These are phyloP conservation scores for Apium graveolens DNA, from an alignment of 129 eudicot species.

Conservation along the genomic window DNA sequence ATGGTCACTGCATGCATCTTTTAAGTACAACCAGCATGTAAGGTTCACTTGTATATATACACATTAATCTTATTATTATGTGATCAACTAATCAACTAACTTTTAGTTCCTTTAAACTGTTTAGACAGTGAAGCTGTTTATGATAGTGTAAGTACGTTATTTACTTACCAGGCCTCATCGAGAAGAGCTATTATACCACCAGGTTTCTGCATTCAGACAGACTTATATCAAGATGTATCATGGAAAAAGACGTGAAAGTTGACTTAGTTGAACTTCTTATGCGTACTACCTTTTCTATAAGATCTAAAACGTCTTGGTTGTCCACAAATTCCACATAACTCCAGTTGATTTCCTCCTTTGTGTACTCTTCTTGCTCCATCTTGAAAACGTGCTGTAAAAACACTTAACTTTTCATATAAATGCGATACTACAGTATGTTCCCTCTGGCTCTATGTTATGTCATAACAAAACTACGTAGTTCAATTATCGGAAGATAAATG, in stretches of 20 bases:
- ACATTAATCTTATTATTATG: background rate
- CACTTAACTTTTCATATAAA: constrained; percentile 1
- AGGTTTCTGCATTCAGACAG: constrained; percentile 68
- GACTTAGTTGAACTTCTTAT: constrained; percentile 8
- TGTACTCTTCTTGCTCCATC: constrained; percentile 99
- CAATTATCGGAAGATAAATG: background rate
- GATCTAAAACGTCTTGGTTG: constrained; percentile 96
- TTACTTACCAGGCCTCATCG: constrained; percentile 92
- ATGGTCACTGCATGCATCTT: background rate
- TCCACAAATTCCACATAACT: constrained; percentile 98
- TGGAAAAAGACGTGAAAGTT: constrained; percentile 6
- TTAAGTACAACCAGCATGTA: background rate
- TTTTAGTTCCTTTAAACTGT: background rate
- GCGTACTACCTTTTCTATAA: constrained; percentile 76
- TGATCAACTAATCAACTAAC: background rate
- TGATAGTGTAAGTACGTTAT: constrained; percentile 13
- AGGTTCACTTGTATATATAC: too few relatives aligned
- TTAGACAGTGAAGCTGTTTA: constrained; percentile 4
- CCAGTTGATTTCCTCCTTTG: constrained; percentile 96
- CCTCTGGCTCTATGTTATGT: background rate
- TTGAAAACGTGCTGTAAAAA: constrained; percentile 86
- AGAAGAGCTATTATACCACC: constrained; percentile 99
- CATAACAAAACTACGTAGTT: background rate
- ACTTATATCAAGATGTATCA: constrained; percentile 5
- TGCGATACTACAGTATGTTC: background rate